Percentiles rank a stretch among this genome's conserved stretches.
These are phyloP conservation scores for Trichomonas tenax DNA, from an alignment of 208 protist species.

Conservation along the genomic window DNA sequence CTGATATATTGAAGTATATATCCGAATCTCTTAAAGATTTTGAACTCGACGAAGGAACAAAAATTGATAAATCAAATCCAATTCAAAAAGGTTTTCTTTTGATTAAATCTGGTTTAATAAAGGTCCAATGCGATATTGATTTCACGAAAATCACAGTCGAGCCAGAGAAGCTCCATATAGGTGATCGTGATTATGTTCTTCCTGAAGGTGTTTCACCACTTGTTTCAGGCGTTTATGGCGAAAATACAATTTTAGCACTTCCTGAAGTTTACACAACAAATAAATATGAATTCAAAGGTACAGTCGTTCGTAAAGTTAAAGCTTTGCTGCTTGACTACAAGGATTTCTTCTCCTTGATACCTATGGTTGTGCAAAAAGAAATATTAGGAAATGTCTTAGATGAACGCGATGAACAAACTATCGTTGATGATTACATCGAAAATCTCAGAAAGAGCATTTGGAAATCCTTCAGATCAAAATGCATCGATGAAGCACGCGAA, in stretches of 20 bases:
- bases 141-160: neutral
- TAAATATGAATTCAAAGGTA: neutral
- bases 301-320: neutral
- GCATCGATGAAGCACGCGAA: neutral
- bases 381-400: neutral
- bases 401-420: neutral
- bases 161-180: neutral
- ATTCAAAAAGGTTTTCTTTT: neutral
- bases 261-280: neutral
- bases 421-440: neutral
- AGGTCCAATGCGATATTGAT: neutral
- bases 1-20: neutral
- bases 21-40: neutral
- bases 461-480: neutral
- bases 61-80: neutral
- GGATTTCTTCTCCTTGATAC: neutral
- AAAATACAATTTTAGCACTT: neutral
- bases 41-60: neutral
- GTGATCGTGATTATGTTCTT: neutral
- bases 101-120: neutral
- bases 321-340: neutral
- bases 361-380: neutral
- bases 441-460: neutral
- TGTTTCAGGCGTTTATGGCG: neutral
- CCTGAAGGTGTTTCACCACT: neutral